These are phyloP conservation scores for Triticum timopheevii DNA, from an alignment of 176 grass and related monocot genomes.

Conservation along the genomic window DNA sequence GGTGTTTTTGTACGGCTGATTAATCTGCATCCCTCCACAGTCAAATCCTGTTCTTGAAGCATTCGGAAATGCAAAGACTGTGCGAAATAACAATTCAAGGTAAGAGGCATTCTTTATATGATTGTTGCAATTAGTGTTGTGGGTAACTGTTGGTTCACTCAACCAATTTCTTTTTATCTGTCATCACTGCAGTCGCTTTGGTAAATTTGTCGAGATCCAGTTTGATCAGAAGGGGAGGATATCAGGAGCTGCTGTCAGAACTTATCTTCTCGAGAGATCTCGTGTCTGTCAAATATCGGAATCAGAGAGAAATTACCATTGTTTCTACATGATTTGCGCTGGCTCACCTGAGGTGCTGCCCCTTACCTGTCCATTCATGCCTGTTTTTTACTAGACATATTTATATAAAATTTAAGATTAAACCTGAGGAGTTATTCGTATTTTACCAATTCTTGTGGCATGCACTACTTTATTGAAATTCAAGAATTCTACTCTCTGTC, in stretches of 20 bases:
- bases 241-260: constrained; percentile 90
- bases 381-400: not conserved
- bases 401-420: not conserved
- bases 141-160: constrained; percentile 26
- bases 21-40: constrained; percentile 47
- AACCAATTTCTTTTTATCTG: constrained; percentile 25
- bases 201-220: constrained; percentile 98
- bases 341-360: constrained; percentile 72
- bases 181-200: constrained; percentile 70
- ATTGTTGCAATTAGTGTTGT: not conserved
- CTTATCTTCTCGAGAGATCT: constrained; percentile 94
- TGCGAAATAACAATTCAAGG: constrained; percentile 99
- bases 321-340: constrained; percentile 98
- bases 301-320: constrained; percentile 96
- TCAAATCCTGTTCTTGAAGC: constrained; percentile 99
- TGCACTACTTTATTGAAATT: constrained; percentile 4
- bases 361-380: constrained; percentile 11
- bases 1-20: constrained; percentile 23
- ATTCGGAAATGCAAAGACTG: constrained; percentile 99
- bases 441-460: not conserved
- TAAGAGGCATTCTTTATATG: constrained; percentile 35
- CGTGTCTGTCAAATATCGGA: constrained; percentile 96
- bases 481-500: not conserved
- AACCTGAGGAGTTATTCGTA: not conserved
- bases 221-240: constrained; percentile 86